phyloP scores from a whole-genome alignment of 1,284 basidiomycete genomes.

The Cryptococcus sp. region DNA sequence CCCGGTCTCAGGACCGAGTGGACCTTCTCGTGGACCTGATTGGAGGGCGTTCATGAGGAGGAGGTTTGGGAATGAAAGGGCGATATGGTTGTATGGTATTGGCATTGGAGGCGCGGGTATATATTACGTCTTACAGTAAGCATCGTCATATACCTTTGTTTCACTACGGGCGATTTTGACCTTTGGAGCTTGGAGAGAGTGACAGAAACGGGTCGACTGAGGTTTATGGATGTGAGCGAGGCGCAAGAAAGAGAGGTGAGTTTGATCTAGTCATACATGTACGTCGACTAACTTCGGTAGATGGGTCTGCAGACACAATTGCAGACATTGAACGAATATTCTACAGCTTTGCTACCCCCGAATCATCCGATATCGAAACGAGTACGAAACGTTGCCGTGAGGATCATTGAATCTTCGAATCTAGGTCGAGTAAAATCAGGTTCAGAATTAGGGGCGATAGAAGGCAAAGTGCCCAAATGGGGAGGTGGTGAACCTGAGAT shows the following conservation, averaged over 20 bases:
- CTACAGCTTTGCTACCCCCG: slow-evolving; percentile 60
- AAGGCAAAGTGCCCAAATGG: slow-evolving; percentile 26
- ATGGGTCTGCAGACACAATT: slow-evolving; percentile 50
- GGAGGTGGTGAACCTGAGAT: slow-evolving; percentile 26
- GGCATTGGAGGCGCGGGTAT: slow-evolving; percentile 48
- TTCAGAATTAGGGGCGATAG: slow-evolving; percentile 34
- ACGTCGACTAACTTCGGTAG: slow-evolving; percentile 1
- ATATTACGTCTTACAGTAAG: slow-evolving; percentile 62
- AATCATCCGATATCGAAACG: slow-evolving; percentile 63
- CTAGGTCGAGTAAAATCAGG: slow-evolving; percentile 58
- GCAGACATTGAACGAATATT: slow-evolving; percentile 57
- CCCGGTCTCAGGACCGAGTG: background rate
- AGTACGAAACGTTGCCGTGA: slow-evolving; percentile 64
- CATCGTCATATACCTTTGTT: slow-evolving; percentile 8
- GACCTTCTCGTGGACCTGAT: slow-evolving; percentile 2
- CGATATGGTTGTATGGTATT: slow-evolving; percentile 35
- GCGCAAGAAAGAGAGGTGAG: slow-evolving; percentile 55
- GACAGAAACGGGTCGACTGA: slow-evolving; percentile 72
- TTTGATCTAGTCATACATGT: background rate
- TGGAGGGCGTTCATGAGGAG: slow-evolving; percentile 40
- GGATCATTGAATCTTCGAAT: slow-evolving; percentile 68
- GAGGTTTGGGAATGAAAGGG: slow-evolving; percentile 40
- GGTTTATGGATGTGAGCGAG: slow-evolving; percentile 73
- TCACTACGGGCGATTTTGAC: background rate
- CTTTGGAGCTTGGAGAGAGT: slow-evolving; percentile 67